Base-by-base conservation (phyloP, 2,329 filamentous ascomycete genomes). In the Pseudogymnoascus sp. region DNA sequence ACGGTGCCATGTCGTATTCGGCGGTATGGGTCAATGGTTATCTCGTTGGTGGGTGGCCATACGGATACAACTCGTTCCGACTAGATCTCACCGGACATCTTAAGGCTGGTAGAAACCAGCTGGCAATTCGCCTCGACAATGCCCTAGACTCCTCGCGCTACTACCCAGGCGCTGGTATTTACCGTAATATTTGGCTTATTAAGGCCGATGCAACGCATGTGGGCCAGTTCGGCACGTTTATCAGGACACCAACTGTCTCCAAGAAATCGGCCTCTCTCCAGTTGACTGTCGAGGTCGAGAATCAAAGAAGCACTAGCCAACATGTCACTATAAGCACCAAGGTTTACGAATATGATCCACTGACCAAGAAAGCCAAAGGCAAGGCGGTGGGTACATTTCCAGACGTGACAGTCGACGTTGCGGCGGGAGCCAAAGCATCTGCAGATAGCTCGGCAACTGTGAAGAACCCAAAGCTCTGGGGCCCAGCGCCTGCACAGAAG, bases 161-260 rank as follows among this genome's bases (percentile, higher is more conserved):
- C 80, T 84, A 83, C 65, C 81, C 81, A 3, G 81, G 81, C 12
- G 81, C 74, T 11, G 81, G 81, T 0, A 73, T 84, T 12, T 83
- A 83, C 68, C 77, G 81, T 1, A 82, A 82, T 64, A 74, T 83
- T 3, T 84, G 81, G 81, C 74, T 84, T 14, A 77, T 78, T 37
- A 82, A 79, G 64, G 77, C 78, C 10, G 71, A 77, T 37, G 69
- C 75, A 1, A 72, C 75, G 0, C 81, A 83, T 64, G 76, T 84
- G 2, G 77, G 71, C 7, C 78, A 83, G 51, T 80, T 73, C 57
- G 82, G 81, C 3, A 83, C 80, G 0, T 79, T 75, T 59, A 73
- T 83, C 63, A 80, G 77, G 0, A 77, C 81, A 5, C 76, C 72
- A 11, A 68, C 72, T 3, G 76, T 84, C 0, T 80, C 82, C 2